Conservation (phyloP, 352 stramenopile genomes). For the Globisporangium carolinianum region DNA sequence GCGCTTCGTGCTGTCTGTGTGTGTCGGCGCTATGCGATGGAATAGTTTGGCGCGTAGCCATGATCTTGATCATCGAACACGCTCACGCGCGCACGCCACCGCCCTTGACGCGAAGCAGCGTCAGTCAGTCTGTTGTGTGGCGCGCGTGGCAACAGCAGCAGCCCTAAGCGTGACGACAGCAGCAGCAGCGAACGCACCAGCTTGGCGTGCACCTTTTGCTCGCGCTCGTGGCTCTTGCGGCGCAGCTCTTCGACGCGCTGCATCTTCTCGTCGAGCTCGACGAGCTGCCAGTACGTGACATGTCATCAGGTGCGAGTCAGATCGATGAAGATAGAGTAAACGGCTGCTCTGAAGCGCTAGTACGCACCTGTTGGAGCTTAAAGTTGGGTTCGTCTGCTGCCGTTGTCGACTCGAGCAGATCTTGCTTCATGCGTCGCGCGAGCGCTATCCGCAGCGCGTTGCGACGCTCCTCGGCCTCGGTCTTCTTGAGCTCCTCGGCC, state of each 20-base stretch:
- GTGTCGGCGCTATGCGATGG: too few relatives aligned
- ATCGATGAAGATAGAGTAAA: too few relatives aligned
- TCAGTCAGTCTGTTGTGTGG: background rate
- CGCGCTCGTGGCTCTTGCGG: slow-evolving; percentile 50
- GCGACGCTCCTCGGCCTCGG: slow-evolving; percentile 58
- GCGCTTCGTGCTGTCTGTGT: background rate
- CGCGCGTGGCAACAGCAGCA: background rate
- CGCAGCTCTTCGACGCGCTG: slow-evolving; percentile 69
- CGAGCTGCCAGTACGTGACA: slow-evolving; percentile 22
- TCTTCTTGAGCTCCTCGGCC: slow-evolving; percentile 52
- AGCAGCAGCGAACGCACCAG: slow-evolving; percentile 19
- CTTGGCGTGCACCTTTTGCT: slow-evolving; percentile 49
- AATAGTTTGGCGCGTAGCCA: too few relatives aligned
- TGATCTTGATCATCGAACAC: too few relatives aligned
- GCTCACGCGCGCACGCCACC: background rate
- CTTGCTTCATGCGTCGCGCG: slow-evolving; percentile 75
- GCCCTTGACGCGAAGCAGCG: background rate
- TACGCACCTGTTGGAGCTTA: slow-evolving; percentile 47
- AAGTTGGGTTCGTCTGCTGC: slow-evolving; percentile 25
- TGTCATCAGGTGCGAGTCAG: background rate
- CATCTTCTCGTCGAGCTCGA: slow-evolving; percentile 73
- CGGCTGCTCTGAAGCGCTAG: background rate
- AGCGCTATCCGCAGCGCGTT: slow-evolving; percentile 65
- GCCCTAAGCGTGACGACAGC: background rate
- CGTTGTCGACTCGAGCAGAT: slow-evolving; percentile 41